These are phyloP conservation scores for Calonectria naviculata DNA, from an alignment of 2,329 filamentous ascomycete species.

Conservation along the genomic window DNA sequence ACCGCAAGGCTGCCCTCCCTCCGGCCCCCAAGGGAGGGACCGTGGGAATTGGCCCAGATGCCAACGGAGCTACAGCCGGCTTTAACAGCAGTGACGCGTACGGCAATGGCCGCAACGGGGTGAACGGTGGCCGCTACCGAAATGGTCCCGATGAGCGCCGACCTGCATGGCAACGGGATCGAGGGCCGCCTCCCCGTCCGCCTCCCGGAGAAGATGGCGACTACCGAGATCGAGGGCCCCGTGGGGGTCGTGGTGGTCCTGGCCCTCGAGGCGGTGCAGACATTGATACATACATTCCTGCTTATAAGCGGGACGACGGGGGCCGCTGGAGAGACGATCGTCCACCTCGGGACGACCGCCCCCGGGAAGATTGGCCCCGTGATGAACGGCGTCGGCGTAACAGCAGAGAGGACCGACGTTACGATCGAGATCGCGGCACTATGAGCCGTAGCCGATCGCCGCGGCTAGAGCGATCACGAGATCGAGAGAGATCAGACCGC, in stretches of 20 bases:
- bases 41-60: constrained; percentile 78
- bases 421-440: constrained; percentile 54
- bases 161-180: constrained; percentile 67
- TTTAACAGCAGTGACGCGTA: constrained; percentile 65
- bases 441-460: constrained; percentile 55
- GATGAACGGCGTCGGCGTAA: constrained; percentile 46
- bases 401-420: constrained; percentile 50
- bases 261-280: constrained; percentile 45
- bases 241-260: constrained; percentile 44
- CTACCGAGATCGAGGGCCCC: constrained; percentile 50
- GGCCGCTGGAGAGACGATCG: constrained; percentile 50
- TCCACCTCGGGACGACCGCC: constrained; percentile 30
- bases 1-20: constrained; percentile 84
- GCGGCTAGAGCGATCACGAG: constrained; percentile 51
- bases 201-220: constrained; percentile 49
- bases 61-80: constrained; percentile 57
- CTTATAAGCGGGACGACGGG: constrained; percentile 52
- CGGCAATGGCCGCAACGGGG: constrained; percentile 57
- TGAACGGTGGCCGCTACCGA: constrained; percentile 58
- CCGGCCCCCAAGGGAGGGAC: constrained; percentile 93
- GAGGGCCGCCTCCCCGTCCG: constrained; percentile 61
- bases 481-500: constrained; percentile 58
- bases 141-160: constrained; percentile 57
- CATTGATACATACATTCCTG: constrained; percentile 63
- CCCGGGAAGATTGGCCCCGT: constrained; percentile 21